phyloP scores from a whole-genome alignment of 2,329 filamentous ascomycete genomes.

The Hypoxylon sp. region DNA sequence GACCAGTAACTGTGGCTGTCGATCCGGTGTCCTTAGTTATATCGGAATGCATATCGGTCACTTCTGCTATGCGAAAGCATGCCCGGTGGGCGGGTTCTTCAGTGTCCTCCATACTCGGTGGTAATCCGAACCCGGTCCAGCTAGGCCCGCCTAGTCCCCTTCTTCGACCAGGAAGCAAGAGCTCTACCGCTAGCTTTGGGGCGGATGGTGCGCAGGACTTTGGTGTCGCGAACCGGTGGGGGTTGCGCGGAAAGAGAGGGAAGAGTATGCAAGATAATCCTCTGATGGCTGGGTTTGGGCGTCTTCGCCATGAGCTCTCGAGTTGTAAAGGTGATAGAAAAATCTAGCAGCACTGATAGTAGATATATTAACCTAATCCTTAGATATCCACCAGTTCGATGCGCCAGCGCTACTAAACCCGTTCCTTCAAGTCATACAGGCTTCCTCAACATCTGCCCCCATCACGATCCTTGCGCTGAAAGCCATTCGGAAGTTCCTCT shows the following conservation, averaged over 20 bases:
- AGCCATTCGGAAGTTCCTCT: conserved; percentile 95
- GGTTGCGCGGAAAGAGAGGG: conserved; percentile 91
- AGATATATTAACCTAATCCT: conserved; percentile 47
- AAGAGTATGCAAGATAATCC: conserved; percentile 99
- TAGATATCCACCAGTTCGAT: conserved; percentile 90
- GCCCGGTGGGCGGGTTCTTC: conserved; percentile 96
- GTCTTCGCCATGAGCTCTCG: conserved; percentile 88
- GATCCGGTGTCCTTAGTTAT: conserved; percentile 94
- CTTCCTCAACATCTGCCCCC: conserved; percentile 93
- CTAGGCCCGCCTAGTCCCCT: conserved; percentile 65
- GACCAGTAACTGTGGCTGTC: conserved; percentile 83
- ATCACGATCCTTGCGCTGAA: conserved; percentile 96
- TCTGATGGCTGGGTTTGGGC: conserved; percentile 93
- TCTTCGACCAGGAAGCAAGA: conserved; percentile 61
- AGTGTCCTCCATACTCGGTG: conserved; percentile 94
- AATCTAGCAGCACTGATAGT: not conserved
- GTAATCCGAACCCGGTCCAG: conserved; percentile 72
- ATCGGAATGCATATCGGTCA: conserved; percentile 98
- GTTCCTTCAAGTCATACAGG: conserved; percentile 96
- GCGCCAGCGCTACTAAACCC: conserved; percentile 90
- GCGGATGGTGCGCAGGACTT: conserved; percentile 66
- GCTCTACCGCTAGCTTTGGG: conserved; percentile 55
- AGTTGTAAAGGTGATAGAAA: conserved; percentile 79
- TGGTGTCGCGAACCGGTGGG: conserved; percentile 87
- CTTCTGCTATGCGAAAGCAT: conserved; percentile 98